Base-by-base conservation (phyloP, 2,329 filamentous ascomycete genomes). In the Penicillium sp. region DNA sequence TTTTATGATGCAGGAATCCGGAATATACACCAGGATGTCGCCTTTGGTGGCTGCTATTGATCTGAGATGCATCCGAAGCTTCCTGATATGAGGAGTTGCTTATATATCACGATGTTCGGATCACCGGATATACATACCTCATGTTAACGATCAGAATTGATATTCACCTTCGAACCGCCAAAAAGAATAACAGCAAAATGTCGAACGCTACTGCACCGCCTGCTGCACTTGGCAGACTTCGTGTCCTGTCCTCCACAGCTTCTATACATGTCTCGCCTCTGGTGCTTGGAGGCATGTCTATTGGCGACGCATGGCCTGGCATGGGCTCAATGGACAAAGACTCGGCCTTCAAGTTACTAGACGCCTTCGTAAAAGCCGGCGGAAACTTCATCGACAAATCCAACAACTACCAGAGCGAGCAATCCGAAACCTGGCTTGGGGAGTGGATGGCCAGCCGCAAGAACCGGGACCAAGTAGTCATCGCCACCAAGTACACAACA, bases 381-480 rank as follows among this genome's bases (percentile, higher is more conserved):
- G 87, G 88, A 23, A 90, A 90, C 72, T 90, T 90, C 69, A 85
- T 90, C 65, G 88, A 90, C 68, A 89, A 85, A 0, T 66, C 85
- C 58, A 87, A 84, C 73, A 86, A 85, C 68, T 90, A 90, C 71
- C 86, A 88, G 63, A 73, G 77, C 58, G 79, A 88, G 68, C 71
- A 86, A 63, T 83, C 82, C 1, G 87, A 90, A 70, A 70, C 65
- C 52, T 87, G 86, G 82, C 75, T 90, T 56, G 87, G 87, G 35
- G 84, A 87, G 62, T 90, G 87, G 86, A 86, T 88, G 83, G 77
- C 79, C 63, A 79, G 79, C 59, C 80, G 84, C 9, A 77, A 79
- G n/a, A 82, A 82, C 58, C 81, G 88, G 23, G 86, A 89, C 62
- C 77, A 88, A 66, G 82, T 90, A 70, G 85, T 90, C 16, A 76